Conservation (phyloP, 129 eudicot genomes). For the Arctium minus region DNA sequence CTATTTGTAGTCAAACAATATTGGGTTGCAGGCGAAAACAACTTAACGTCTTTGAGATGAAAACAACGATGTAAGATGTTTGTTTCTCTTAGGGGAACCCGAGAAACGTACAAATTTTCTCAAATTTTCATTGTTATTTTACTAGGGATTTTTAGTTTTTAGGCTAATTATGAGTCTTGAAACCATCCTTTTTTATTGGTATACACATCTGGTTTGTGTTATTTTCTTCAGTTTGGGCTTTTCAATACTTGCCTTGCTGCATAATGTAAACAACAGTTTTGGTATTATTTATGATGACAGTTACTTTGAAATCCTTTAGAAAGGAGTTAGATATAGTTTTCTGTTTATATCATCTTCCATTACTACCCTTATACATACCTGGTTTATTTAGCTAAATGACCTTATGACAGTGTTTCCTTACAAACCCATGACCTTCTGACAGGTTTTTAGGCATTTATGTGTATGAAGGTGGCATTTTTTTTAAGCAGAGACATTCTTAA, state of each 20-base stretch:
- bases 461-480: neutral
- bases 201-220: neutral
- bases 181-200: neutral
- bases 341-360: neutral
- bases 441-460: neutral
- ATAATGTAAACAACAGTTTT: conserved; percentile 20
- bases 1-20: conserved; percentile 57
- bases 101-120: neutral
- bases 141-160: neutral
- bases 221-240: neutral
- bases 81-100: neutral
- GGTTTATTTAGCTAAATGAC: neutral
- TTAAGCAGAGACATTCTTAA: neutral
- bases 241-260: neutral
- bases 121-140: neutral
- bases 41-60: conserved; percentile 33
- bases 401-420: neutral
- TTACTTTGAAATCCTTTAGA: neutral
- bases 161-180: conserved; percentile 6
- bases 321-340: neutral
- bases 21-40: conserved; percentile 58
- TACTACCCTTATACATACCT: neutral
- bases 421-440: neutral
- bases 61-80: neutral
- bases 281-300: conserved; percentile 5